Percentiles rank a stretch among this genome's conserved stretches.
Evolutionary conservation across 176 grass and related monocot genomes (phyloP).

Genomic region (Hsuehochloa calcarea): DNA sequence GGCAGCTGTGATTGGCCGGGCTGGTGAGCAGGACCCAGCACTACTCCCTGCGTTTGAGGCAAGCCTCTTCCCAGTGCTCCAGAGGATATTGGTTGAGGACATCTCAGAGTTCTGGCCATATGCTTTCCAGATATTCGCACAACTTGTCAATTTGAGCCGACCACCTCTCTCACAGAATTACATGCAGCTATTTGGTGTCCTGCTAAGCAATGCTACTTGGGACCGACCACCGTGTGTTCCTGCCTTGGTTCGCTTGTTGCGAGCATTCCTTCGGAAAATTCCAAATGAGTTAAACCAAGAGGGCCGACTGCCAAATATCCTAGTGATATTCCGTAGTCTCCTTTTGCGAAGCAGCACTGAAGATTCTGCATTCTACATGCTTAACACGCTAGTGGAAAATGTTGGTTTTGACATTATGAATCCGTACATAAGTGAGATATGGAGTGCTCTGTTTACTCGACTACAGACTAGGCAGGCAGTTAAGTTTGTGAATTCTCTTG

Average conservation of each 20-base stretch:
- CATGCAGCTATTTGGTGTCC: conserved; percentile 85
- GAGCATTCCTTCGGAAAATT: conserved; percentile 84
- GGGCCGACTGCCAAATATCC: conserved; percentile 68
- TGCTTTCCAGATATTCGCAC: conserved; percentile 91
- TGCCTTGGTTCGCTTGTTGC: conserved; percentile 82
- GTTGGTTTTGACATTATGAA: conserved; percentile 72
- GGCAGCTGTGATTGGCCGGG: conserved; percentile 67
- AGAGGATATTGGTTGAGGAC: conserved; percentile 91
- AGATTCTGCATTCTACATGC: conserved; percentile 88
- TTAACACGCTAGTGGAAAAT: conserved; percentile 91
- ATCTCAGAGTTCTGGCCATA: conserved; percentile 98
- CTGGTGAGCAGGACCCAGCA: conserved; percentile 65
- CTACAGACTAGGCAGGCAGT: conserved; percentile 64
- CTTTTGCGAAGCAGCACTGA: conserved; percentile 61
- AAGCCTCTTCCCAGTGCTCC: conserved; percentile 73
- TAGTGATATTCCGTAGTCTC: conserved; percentile 62
- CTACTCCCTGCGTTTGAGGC: conserved; percentile 71
- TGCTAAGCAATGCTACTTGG: conserved; percentile 81
- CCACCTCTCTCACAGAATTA: conserved; percentile 85
- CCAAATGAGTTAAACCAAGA: conserved; percentile 93
- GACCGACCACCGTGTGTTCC: conserved; percentile 76
- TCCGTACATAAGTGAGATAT: conserved; percentile 73
- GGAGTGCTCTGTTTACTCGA: conserved; percentile 66
- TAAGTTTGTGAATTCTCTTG: conserved; percentile 83
- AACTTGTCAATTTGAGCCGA: conserved; percentile 72